Conservation (phyloP, 768 basidiomycete species). For the Mycena albidolilacea region DNA sequence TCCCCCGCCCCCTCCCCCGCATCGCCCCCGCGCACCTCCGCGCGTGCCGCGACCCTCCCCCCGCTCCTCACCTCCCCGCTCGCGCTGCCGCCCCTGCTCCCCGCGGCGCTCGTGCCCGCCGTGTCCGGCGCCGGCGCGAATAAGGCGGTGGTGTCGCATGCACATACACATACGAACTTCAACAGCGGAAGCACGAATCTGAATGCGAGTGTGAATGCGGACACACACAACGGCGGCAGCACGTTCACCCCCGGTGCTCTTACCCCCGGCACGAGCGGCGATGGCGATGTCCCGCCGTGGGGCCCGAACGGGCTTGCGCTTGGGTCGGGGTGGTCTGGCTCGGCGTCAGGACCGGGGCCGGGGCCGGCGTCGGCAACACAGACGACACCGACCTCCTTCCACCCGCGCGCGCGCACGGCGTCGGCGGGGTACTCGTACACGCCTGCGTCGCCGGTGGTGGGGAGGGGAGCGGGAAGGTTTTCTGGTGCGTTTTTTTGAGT, state of each 20-base stretch:
- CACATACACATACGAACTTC: too few species aligned
- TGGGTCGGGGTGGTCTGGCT: not conserved
- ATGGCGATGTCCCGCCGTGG: conserved; percentile 5
- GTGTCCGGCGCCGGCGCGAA: not conserved
- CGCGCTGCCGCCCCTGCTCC: not conserved
- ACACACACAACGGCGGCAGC: too few species aligned
- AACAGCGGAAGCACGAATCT: too few species aligned
- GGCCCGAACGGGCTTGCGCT: conserved; percentile 25
- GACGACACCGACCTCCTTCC: not conserved
- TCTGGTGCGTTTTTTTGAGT: not conserved
- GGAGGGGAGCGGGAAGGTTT: not conserved
- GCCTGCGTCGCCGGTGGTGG: not conserved
- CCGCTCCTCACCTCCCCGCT: conserved; percentile 21
- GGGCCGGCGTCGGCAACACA: too few species aligned
- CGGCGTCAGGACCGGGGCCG: not conserved
- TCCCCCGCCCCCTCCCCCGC: too few species aligned
- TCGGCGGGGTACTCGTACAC: conserved; percentile 30
- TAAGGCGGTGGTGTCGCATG: too few species aligned
- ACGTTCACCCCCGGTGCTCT: too few species aligned
- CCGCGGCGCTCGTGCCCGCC: not conserved
- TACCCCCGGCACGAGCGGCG: too few species aligned
- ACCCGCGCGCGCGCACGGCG: conserved; percentile 29
- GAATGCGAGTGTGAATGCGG: too few species aligned
- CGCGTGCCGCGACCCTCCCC: conserved; percentile 29
- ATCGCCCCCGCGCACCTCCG: not conserved